A percentile compares a stretch with the other conserved stretches of the same genome.
Conservation (phyloP, 2,329 filamentous ascomycete species). For the Pseudofabraea citricarpa region DNA sequence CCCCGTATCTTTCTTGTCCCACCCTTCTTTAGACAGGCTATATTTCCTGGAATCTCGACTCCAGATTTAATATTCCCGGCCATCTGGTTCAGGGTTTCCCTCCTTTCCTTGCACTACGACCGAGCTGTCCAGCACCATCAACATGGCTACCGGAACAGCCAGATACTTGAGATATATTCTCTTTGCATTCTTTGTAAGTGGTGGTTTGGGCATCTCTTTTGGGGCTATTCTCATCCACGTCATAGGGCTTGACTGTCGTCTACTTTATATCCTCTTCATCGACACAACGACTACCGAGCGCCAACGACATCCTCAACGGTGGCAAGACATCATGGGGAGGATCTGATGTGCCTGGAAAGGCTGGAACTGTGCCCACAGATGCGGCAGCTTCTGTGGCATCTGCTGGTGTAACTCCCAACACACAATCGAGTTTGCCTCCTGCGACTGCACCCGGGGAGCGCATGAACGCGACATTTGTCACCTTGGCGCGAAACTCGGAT, state of each 20-base stretch:
- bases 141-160: constrained; percentile 34
- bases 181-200: constrained; percentile 76
- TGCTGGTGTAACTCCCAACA: constrained; percentile 21
- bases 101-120: constrained; percentile 2
- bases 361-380: constrained; percentile 17
- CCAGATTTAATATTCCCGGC: too few species aligned
- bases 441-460: constrained; percentile 60
- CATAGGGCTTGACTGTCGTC: constrained; percentile 62
- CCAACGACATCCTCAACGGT: constrained; percentile 22
- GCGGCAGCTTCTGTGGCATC: constrained; percentile 7
- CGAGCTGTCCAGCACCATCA: constrained; percentile 9
- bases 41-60: too few species aligned
- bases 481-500: constrained; percentile 86
- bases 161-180: constrained; percentile 75
- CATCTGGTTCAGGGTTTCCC: too few species aligned
- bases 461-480: constrained; percentile 97
- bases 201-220: not conserved
- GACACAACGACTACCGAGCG: constrained; percentile 31
- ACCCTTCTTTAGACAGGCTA: not conserved
- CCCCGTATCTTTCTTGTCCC: not conserved
- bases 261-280: constrained; percentile 74
- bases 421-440: constrained; percentile 28
- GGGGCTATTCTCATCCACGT: not conserved
- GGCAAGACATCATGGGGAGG: constrained; percentile 14
- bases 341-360: constrained; percentile 17